Base-by-base conservation (phyloP, 495 filamentous ascomycete genomes). In the Penicillium bialowiezense region DNA sequence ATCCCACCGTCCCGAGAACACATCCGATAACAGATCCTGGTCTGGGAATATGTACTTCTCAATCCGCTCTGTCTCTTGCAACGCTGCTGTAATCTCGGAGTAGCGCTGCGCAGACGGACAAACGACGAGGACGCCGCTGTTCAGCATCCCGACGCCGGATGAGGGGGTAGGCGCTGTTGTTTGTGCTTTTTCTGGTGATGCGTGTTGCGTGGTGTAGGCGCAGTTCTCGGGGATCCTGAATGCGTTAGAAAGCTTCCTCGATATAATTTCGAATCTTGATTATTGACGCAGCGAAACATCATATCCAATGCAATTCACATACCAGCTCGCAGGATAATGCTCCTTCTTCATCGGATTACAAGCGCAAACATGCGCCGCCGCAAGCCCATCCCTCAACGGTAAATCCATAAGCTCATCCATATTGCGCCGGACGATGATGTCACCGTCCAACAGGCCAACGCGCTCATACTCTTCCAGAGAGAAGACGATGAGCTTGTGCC, bases 321-420 rank as follows among this genome's bases (percentile, higher is more conserved):
- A 83, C 87, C 87, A 93, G 61, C 81, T 56, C 15, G 65, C 59
- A 1, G 89, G 89, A 62, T 93, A 91, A 66, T 90, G 84, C 10
- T 73, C 44, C 63, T 84, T 85, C 44, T 81, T 76, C 52, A 86
- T 61, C 6, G 89, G 87, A 68, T 93, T 93, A 68, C 89, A 93
- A 6, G 86, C 79, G 66, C 89, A 93, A 5, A 87, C 89, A 65
- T 89, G 84, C 51, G 77, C 75, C 2, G 86, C 84, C 0, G 84
- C 87, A 60, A 90, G 69, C 26, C 76, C 82, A 31, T 70, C 75
- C 10, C 78, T 81, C 37, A 92, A 75, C 55, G 72, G 63, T 3
- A 92, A 17, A 3, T 87, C 81, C 86, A 91, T 90, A 43, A 93
- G 69, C 65, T 90, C 87, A 58, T 93, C 89, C 85, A 93, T 91